A percentile compares a stretch with the other conserved stretches of the same genome.
phyloP scores from a whole-genome alignment of 2,329 filamentous ascomycete genomes.

The Exophiala sideris region DNA sequence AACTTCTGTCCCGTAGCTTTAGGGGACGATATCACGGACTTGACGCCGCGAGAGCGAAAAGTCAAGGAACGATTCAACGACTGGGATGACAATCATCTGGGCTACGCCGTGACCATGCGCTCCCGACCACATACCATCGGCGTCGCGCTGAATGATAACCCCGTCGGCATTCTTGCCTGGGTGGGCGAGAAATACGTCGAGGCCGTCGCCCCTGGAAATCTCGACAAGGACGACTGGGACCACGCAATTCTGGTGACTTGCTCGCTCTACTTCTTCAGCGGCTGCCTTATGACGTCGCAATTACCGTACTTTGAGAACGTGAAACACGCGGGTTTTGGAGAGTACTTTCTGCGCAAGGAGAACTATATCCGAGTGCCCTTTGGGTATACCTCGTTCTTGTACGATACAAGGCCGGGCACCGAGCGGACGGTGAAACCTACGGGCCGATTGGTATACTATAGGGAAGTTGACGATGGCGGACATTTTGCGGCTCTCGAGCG shows the following conservation, averaged over 20 bases:
- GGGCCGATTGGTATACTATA: constrained; percentile 39
- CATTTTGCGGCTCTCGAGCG: constrained; percentile 38
- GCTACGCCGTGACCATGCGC: constrained; percentile 45
- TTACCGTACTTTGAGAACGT: constrained; percentile 19
- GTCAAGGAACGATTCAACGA: constrained; percentile 9
- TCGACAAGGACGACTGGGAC: constrained; percentile 9
- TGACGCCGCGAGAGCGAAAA: constrained; percentile 9
- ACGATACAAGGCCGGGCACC: constrained; percentile 40
- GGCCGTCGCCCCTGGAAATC: constrained; percentile 5
- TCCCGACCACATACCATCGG: constrained; percentile 72
- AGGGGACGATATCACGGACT: background rate
- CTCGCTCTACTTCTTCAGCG: constrained; percentile 18
- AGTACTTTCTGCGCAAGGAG: constrained; percentile 14
- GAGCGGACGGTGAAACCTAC: constrained; percentile 37
- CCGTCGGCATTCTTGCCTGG: constrained; percentile 70
- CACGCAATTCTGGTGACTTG: constrained; percentile 17
- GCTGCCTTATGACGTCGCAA: constrained; percentile 13
- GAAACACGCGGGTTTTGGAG: constrained; percentile 15
- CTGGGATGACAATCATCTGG: constrained; percentile 18
- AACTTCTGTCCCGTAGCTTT: constrained; percentile 49
- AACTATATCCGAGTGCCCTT: constrained; percentile 36
- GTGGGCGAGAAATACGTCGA: constrained; percentile 65
- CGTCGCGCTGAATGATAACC: constrained; percentile 66
- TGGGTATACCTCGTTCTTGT: constrained; percentile 45
- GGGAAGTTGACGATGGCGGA: constrained; percentile 32